phyloP scores from a whole-genome alignment of 768 basidiomycete genomes.

The Fistulinella prunicolor region DNA sequence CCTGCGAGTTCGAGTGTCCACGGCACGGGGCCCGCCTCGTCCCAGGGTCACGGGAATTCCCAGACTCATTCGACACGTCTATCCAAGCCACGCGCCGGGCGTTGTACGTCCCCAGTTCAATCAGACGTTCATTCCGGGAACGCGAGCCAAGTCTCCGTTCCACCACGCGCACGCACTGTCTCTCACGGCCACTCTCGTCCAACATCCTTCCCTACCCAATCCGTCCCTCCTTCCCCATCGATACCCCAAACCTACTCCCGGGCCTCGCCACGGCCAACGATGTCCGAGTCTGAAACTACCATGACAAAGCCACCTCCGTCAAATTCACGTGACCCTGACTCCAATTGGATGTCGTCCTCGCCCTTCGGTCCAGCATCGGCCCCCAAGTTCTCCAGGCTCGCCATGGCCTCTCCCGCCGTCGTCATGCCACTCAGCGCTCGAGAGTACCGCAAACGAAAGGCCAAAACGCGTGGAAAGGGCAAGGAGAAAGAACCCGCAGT shows the following conservation, averaged over 20 bases:
- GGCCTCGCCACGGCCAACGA: slow-evolving; percentile 2
- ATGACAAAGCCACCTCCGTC: slow-evolving; percentile 19
- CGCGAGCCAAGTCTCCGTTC: slow-evolving; percentile 8
- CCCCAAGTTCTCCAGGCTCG: slow-evolving; percentile 30
- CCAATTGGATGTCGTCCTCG: slow-evolving; percentile 28
- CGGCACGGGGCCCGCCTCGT: slow-evolving; percentile 19
- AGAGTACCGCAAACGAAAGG: slow-evolving; percentile 26
- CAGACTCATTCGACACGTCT: slow-evolving; percentile 3
- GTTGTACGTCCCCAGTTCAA: slow-evolving; percentile 10
- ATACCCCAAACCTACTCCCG: slow-evolving; percentile 21
- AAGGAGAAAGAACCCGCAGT: slow-evolving; percentile 8
- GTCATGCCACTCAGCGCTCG: slow-evolving; percentile 32
- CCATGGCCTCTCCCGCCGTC: slow-evolving; percentile 27
- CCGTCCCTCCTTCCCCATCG: slow-evolving; percentile 1
- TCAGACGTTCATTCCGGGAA: not conserved
- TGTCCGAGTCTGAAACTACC: not conserved
- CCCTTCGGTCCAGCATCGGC: slow-evolving; percentile 30
- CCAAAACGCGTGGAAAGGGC: slow-evolving; percentile 6
- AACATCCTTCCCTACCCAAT: not conserved
- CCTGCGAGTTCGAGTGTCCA: slow-evolving; percentile 5
- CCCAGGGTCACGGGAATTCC: slow-evolving; percentile 14
- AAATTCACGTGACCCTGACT: slow-evolving; percentile 22
- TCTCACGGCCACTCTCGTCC: slow-evolving; percentile 21
- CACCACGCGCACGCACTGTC: slow-evolving; percentile 22
- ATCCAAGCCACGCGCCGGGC: slow-evolving; percentile 9